Percentiles rank a stretch among this genome's conserved stretches.
Evolutionary conservation across 306 rosid genomes (phyloP).

Genomic region (Heteromeles arbutifolia): DNA sequence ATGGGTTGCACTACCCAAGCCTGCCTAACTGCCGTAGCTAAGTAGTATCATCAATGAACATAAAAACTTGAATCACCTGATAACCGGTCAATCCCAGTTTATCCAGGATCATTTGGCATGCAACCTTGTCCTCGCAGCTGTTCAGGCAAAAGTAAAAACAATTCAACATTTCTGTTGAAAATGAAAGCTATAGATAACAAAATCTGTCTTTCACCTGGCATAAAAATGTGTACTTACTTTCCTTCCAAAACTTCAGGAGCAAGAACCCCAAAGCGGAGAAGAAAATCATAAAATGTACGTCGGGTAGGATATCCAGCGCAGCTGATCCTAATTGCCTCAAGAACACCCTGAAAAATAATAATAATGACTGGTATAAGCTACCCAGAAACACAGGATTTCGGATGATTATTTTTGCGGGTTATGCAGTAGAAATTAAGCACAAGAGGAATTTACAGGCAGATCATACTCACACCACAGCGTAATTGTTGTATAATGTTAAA

Average conservation of each 20-base stretch:
- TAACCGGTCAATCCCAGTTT: constrained; percentile 91
- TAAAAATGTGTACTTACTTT: constrained; percentile 52
- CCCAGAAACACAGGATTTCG: constrained; percentile 5
- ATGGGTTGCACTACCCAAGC: neutral
- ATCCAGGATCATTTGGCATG: constrained; percentile 83
- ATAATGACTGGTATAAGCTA: constrained; percentile 16
- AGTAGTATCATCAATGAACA: constrained; percentile 17
- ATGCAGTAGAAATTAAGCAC: constrained; percentile 13
- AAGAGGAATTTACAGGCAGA: constrained; percentile 8
- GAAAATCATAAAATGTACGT: constrained; percentile 93
- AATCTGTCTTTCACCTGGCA: neutral
- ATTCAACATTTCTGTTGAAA: constrained; percentile 1
- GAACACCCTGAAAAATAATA: constrained; percentile 71
- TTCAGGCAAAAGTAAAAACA: constrained; percentile 17
- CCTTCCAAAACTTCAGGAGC: constrained; percentile 96
- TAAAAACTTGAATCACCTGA: constrained; percentile 64
- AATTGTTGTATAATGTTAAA: constrained; percentile 85
- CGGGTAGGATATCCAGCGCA: constrained; percentile 99
- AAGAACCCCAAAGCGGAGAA: constrained; percentile 94
- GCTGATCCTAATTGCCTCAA: constrained; percentile 98
- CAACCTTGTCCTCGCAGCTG: constrained; percentile 94
- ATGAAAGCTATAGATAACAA: neutral
- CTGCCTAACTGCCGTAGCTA: constrained; percentile 6
- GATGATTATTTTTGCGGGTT: constrained; percentile 8
- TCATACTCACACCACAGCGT: constrained; percentile 97